phyloP scores from a whole-genome alignment of 371 early-diverging fungal species.

The Syncephalastrum contaminatum region DNA sequence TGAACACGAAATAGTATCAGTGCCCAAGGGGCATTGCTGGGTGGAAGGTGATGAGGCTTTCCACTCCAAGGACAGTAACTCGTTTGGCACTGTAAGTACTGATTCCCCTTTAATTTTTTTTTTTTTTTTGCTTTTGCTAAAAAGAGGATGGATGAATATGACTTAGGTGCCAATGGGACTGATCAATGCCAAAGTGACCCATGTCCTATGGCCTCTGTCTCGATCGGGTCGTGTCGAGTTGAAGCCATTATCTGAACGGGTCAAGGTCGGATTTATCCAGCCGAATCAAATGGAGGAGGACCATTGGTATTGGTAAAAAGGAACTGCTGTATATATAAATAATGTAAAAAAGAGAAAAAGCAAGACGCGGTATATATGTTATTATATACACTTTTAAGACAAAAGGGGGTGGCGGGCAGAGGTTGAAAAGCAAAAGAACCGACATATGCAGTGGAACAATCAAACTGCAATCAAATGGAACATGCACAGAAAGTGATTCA shows the following conservation, averaged over 20 bases:
- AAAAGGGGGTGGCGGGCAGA: too few relatives aligned
- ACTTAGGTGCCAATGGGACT: conserved; percentile 68
- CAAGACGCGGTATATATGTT: too few relatives aligned
- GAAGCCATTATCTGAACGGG: conserved; percentile 30
- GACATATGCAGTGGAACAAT: too few relatives aligned
- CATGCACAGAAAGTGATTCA: too few relatives aligned
- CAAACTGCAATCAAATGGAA: too few relatives aligned
- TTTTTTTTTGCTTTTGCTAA: not conserved
- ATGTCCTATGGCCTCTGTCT: conserved; percentile 71
- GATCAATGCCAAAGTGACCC: conserved; percentile 58
- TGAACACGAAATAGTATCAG: conserved; percentile 34
- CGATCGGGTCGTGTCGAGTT: conserved; percentile 58
- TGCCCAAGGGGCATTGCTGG: conserved; percentile 92
- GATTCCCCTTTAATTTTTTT: not conserved
- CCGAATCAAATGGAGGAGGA: conserved; percentile 11
- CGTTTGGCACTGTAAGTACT: conserved; percentile 76
- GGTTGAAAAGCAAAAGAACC: too few relatives aligned
- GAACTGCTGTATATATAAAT: too few relatives aligned
- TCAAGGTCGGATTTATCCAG: conserved; percentile 20
- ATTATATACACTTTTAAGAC: too few relatives aligned
- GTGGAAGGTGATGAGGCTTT: conserved; percentile 89
- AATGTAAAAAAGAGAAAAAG: too few relatives aligned
- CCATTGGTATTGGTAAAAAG: conserved; percentile 17
- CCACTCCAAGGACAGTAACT: conserved; percentile 84
- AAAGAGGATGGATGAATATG: not conserved